Evolutionary conservation across 768 basidiomycete species (phyloP), one percentile per base, ranked within the genome.

Genomic region (Dentipellis sp.): DNA sequence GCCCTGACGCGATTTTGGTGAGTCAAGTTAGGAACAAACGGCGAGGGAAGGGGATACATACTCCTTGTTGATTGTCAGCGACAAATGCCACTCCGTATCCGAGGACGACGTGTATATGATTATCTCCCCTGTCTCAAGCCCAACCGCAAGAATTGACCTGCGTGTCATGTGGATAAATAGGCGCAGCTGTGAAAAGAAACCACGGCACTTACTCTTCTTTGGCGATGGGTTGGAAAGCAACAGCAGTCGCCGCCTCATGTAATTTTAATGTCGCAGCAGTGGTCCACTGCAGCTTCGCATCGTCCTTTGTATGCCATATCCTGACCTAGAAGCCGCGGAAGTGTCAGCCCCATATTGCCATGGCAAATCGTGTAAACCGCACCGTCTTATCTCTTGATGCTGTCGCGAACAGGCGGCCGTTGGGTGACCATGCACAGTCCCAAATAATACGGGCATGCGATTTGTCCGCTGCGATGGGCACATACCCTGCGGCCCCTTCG

Each of bases 351-450:
- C 12, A 7, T 38, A 29, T 34, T 14, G 12, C 14, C 22, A 29
- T 16, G 35, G 14, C 48, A 10, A 16, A 14, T 19, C 9, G 50
- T 16, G 29, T 42, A 19, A 10, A 34, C 34, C 79, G 55, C 61
- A 91, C 94, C 12, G 90, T 91, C 73, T 95, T 98, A 70, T 99
- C 97, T 45, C 97, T 80, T 2, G 94, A 94, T 1, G 91, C 94
- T 2, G 97, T 98, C 10, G 84, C 94, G 65, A 99, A 99, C 14
- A 86, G 64, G 62, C 84, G 79, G 7, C 84, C 83, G 61, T 91
- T 85, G 1, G 71, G 65, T 1, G 88, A 77, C 93, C 94, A 99
- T 12, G 84, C 81, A 64, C 89, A 91, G 67, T 98, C 97, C 93
- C 97, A 94, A 37, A 99, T 88, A 64, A 99, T 97, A 39, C 97